phyloP scores from a whole-genome alignment of 208 protist genomes.

The Herpetomonas tarakana region DNA sequence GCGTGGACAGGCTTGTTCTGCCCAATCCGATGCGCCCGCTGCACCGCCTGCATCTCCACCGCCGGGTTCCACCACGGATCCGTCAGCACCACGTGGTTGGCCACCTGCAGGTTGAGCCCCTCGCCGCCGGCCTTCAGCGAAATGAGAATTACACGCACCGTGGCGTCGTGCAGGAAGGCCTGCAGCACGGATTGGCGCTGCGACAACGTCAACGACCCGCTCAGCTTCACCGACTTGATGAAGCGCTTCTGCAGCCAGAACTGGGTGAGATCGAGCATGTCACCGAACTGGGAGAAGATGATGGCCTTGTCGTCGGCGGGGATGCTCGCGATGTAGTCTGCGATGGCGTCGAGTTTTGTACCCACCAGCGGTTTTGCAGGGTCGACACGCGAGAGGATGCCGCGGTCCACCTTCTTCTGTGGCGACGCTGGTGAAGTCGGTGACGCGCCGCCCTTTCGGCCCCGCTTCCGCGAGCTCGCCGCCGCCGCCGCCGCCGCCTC shows the following conservation, averaged over 20 bases:
- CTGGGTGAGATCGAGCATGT: slow-evolving; percentile 95
- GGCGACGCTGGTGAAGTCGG: neutral
- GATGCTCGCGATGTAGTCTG: slow-evolving; percentile 75
- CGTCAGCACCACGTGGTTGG: slow-evolving; percentile 98
- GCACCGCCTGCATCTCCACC: slow-evolving; percentile 98
- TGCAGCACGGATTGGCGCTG: slow-evolving; percentile 82
- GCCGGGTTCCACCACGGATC: slow-evolving; percentile 98
- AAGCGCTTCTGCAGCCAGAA: slow-evolving; percentile 65
- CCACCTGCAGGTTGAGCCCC: slow-evolving; percentile 98
- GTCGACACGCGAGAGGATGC: slow-evolving; percentile 75
- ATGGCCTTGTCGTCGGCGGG: slow-evolving; percentile 88
- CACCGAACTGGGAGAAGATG: slow-evolving; percentile 96
- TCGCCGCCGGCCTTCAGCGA: slow-evolving; percentile 98
- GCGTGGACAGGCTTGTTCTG: slow-evolving; percentile 96
- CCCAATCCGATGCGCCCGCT: slow-evolving; percentile 98
- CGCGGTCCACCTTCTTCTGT: slow-evolving; percentile 1
- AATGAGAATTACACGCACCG: slow-evolving; percentile 96
- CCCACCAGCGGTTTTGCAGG: slow-evolving; percentile 70
- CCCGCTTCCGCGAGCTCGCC: neutral
- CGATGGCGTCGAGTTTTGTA: slow-evolving; percentile 90
- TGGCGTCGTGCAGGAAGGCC: slow-evolving; percentile 78
- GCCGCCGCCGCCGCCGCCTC: neutral
- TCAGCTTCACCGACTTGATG: slow-evolving; percentile 87
- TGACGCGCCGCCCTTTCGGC: neutral
- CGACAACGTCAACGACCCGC: slow-evolving; percentile 85